Evolutionary conservation across 257 asterid species (phyloP), one percentile per base, ranked within the genome.

Genomic region (Solanum corneliomulleri): DNA sequence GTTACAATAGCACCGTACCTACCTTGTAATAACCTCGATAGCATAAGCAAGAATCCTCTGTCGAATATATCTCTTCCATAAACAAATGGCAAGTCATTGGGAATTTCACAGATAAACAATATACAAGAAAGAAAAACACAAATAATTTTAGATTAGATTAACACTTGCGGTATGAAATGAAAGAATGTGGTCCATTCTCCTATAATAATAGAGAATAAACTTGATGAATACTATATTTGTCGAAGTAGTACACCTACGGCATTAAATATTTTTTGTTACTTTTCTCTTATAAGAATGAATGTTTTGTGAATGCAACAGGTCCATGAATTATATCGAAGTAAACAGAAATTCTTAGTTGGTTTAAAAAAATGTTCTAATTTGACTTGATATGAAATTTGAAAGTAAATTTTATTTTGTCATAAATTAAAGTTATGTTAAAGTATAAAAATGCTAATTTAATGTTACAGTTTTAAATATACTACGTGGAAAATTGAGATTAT

Each of bases 301-400:
- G 88, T 89, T 49, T 58, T 58, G 47, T 70, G 89, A 89, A 71
- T 39, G 88, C 74, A 89, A 83, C 85, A 47, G 64, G 52, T 80
- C 90, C 4, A 18, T 39, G 56, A 29, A 80, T n/a, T 41, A 37
- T 64, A 58, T 23, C 27, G 13, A 41, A 14, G 41, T 69, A 14
- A 69, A 68, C 9, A 69, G 41, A 69, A 29, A 29, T 33, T 6
- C n/a, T 69, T 18, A 4, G 6, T 52, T 23, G 23, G 23, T 52
- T 16, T 16, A 52, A 52, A 52, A 52, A 3, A 52, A 52, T 52
- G 1, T 16, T 52, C 23, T 52, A 52, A 9, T 16, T 16, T 52
- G 62, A 52, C 23, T 52, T 52, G 4, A 52, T 52, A 52, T 16
- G 6, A 2, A 15, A 15, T 6, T 52, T 52, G 6, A 0, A 0